These are phyloP conservation scores for Plasmodium inui DNA, from an alignment of 169 alveolate genomes.

Conservation along the genomic window DNA sequence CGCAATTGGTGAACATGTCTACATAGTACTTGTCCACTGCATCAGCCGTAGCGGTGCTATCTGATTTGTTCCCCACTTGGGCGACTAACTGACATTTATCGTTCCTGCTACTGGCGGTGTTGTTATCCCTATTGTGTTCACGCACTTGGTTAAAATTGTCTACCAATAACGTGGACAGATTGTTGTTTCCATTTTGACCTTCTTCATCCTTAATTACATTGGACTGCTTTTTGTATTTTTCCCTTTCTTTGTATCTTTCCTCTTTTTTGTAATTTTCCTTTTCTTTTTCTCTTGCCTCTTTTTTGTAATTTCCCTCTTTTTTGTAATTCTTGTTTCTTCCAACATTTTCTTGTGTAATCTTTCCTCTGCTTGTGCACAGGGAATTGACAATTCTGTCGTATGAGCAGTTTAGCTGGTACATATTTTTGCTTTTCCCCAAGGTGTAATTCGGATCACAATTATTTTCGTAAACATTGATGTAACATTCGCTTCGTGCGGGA, in stretches of 20 bases:
- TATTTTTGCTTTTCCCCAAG: not conserved
- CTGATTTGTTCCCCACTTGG: not conserved
- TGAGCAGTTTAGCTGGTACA: constrained; percentile 12
- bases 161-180: not conserved
- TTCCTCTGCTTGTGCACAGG: constrained; percentile 7
- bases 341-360: not conserved
- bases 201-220: not conserved
- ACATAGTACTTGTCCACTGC: not conserved
- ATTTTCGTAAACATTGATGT: constrained; percentile 5
- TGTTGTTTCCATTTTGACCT: not conserved
- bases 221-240: not conserved
- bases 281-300: not conserved
- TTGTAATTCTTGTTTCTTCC: not conserved
- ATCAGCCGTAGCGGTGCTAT: not conserved
- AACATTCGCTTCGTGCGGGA: not conserved
- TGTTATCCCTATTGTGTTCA: not conserved
- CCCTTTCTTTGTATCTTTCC: not conserved
- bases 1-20: not conserved
- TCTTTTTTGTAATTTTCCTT: not conserved
- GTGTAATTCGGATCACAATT: not conserved
- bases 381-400: constrained; percentile 23
- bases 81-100: not conserved
- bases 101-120: not conserved
- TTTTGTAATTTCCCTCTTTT: not conserved
- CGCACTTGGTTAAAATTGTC: not conserved